Evolutionary conservation across 2,329 filamentous ascomycete genomes (phyloP).

Genomic region (Paecilomyces variotii): DNA sequence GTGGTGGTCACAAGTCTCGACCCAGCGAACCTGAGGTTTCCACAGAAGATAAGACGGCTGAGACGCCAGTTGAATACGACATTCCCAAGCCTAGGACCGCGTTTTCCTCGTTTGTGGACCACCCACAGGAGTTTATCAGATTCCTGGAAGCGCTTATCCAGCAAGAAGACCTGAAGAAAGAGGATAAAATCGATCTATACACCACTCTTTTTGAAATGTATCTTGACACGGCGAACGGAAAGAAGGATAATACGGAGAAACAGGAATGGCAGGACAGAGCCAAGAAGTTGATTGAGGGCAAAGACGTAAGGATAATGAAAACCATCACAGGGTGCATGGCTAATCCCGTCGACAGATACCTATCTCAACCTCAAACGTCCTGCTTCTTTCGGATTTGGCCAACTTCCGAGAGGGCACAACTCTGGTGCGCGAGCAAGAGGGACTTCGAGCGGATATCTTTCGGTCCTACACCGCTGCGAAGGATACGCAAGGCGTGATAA

Average conservation of each 20-base stretch:
- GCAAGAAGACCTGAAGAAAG: conserved; percentile 60
- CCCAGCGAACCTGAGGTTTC: conserved; percentile 18
- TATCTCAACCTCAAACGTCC: conserved; percentile 90
- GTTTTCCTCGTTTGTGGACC: conserved; percentile 94
- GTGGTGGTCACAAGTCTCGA: conserved; percentile 36
- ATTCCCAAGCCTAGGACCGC: conserved; percentile 77
- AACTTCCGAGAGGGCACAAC: conserved; percentile 85
- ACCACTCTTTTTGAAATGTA: conserved; percentile 99
- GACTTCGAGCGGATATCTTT: conserved; percentile 90
- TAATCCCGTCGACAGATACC: conserved; percentile 42
- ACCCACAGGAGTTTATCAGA: conserved; percentile 80
- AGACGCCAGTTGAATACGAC: conserved; percentile 55
- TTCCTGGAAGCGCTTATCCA: conserved; percentile 85
- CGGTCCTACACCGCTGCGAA: conserved; percentile 88
- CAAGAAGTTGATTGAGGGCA: conserved; percentile 75
- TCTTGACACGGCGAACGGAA: conserved; percentile 73
- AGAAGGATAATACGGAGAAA: conserved; percentile 57
- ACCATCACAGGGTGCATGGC: neutral
- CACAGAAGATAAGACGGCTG: conserved; percentile 17
- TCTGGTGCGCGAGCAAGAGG: conserved; percentile 87
- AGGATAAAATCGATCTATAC: conserved; percentile 77
- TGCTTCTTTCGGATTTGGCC: conserved; percentile 84
- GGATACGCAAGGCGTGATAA: conserved; percentile 84
- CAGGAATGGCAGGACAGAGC: conserved; percentile 85
- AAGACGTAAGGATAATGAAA: conserved; percentile 47